These are phyloP conservation scores for Chlamydomonas sp. DNA, from an alignment of 139 green algal genomes.

Conservation along the genomic window DNA sequence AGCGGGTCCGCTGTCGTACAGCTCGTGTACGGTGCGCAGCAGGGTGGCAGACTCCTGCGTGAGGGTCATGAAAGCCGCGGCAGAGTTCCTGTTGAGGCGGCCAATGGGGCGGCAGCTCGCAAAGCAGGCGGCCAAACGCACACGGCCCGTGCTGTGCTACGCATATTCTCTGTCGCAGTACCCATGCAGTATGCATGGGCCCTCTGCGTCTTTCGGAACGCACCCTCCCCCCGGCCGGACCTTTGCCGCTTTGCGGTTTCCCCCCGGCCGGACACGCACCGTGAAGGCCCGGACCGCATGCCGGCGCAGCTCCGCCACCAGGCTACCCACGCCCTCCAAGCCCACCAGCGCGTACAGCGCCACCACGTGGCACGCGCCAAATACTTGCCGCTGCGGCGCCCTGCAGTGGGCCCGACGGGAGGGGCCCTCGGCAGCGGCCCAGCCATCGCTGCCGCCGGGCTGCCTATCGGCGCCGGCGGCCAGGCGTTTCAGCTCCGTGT, in stretches of 20 bases:
- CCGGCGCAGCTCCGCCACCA: background rate
- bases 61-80: background rate
- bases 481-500: too few relatives aligned
- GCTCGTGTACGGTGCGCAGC: slow-evolving; percentile 19
- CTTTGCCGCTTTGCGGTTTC: too few relatives aligned
- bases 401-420: too few relatives aligned
- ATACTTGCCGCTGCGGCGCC: background rate
- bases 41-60: slow-evolving; percentile 8
- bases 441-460: background rate
- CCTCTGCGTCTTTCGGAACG: background rate
- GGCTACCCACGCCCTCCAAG: background rate
- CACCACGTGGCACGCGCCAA: slow-evolving; percentile 7
- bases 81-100: background rate
- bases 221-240: background rate
- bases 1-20: slow-evolving; percentile 13
- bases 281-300: background rate
- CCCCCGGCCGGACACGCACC: background rate
- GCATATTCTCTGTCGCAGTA: too few relatives aligned
- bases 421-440: too few relatives aligned
- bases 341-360: slow-evolving; percentile 17
- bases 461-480: too few relatives aligned
- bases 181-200: too few relatives aligned
- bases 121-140: too few relatives aligned
- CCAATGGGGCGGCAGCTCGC: too few relatives aligned
- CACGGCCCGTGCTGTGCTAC: too few relatives aligned